Evolutionary conservation across 2,329 filamentous ascomycete genomes (phyloP).

Genomic region (Penicillium polonicum): DNA sequence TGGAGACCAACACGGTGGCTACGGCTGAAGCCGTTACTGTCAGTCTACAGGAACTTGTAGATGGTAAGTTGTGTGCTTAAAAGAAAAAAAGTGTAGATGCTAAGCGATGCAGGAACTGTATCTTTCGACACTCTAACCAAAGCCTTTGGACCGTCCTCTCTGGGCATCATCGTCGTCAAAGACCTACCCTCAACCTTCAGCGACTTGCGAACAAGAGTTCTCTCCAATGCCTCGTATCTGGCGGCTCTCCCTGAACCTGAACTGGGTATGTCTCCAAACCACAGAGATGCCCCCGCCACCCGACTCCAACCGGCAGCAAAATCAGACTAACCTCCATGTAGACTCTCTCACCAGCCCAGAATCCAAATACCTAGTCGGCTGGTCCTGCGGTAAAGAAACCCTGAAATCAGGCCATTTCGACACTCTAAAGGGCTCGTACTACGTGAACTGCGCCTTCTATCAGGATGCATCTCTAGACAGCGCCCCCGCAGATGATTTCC

Average conservation of each 20-base stretch:
- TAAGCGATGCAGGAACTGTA: constrained; percentile 34
- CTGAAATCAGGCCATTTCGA: constrained; percentile 62
- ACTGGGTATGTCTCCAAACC: constrained; percentile 58
- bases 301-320: neutral
- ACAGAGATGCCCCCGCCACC: neutral
- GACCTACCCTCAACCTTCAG: constrained; percentile 73
- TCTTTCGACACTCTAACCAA: constrained; percentile 49
- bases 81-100: neutral
- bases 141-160: constrained; percentile 85
- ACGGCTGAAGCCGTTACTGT: constrained; percentile 45
- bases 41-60: constrained; percentile 48
- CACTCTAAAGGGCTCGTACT: constrained; percentile 64
- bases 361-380: constrained; percentile 62
- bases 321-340: constrained; percentile 14
- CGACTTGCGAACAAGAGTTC: constrained; percentile 67
- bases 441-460: constrained; percentile 61
- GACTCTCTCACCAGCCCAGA: constrained; percentile 44
- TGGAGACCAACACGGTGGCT: constrained; percentile 28
- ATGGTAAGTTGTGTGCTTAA: constrained; percentile 39
- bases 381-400: constrained; percentile 64
- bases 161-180: constrained; percentile 92
- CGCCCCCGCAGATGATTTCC: constrained; percentile 37
- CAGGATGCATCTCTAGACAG: constrained; percentile 39
- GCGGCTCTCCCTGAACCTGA: constrained; percentile 72
- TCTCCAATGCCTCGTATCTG: constrained; percentile 87